Percentiles rank a stretch among this genome's conserved stretches.
Conservation (phyloP, 306 rosid species). For the Casuarina glauca region DNA sequence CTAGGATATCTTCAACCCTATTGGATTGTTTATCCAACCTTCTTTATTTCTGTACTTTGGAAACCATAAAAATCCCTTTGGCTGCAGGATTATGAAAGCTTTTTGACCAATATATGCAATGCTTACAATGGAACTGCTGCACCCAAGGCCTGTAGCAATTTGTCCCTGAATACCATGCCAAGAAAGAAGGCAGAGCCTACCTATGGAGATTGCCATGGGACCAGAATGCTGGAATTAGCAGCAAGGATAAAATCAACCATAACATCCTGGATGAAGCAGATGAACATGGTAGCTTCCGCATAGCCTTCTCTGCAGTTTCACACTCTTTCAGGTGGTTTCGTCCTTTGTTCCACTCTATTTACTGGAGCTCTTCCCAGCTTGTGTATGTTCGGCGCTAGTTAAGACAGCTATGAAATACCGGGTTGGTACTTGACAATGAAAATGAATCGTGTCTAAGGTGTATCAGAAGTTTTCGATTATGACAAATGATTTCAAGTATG, state of each 20-base stretch:
- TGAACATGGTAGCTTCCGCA: conserved; percentile 30
- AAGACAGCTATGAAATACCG: neutral
- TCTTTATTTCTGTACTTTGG: neutral
- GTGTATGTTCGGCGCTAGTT: neutral
- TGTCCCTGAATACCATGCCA: conserved; percentile 30
- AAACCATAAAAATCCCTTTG: conserved; percentile 11
- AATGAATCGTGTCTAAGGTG: neutral
- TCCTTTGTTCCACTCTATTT: neutral
- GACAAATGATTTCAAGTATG: neutral
- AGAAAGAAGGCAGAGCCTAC: conserved; percentile 21
- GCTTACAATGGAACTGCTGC: conserved; percentile 58
- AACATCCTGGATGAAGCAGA: conserved; percentile 39
- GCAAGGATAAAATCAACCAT: conserved; percentile 43
- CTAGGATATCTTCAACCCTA: neutral
- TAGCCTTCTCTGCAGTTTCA: conserved; percentile 20
- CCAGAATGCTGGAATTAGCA: conserved; percentile 23
- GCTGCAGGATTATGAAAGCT: conserved; percentile 73
- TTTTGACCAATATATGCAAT: conserved; percentile 64
- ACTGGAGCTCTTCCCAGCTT: neutral
- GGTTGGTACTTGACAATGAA: neutral
- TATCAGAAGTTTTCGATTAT: neutral
- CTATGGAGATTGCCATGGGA: conserved; percentile 33
- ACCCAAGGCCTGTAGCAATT: conserved; percentile 47
- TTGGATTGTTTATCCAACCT: neutral
- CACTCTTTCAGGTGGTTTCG: conserved; percentile 11